phyloP scores from a whole-genome alignment of 2,329 filamentous ascomycete genomes.

The Cercospora berteroae region DNA sequence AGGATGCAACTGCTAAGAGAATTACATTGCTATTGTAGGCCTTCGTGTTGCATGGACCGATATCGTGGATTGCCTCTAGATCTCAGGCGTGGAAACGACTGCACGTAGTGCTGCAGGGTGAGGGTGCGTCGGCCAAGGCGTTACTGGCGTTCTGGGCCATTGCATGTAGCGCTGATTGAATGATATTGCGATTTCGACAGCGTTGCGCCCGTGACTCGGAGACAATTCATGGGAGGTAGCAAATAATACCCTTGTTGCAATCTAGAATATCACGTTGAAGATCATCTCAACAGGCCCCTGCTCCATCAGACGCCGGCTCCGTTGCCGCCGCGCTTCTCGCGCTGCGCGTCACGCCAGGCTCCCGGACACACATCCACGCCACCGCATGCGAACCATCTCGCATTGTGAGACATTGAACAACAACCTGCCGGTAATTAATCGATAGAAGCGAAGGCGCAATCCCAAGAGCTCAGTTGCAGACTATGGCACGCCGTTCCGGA shows the following conservation, averaged over 20 bases:
- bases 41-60: background rate
- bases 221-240: background rate
- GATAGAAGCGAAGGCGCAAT: background rate
- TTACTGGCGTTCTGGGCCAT: slow-evolving; percentile 1
- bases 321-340: background rate
- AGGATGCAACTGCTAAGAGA: slow-evolving; percentile 61
- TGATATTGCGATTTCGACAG: background rate
- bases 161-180: slow-evolving; percentile 1
- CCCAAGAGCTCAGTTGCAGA: background rate
- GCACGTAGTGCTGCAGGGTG: background rate
- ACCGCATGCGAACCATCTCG: background rate
- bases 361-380: background rate
- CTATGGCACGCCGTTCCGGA: slow-evolving; percentile 33
- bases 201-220: background rate
- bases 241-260: background rate
- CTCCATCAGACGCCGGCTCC: background rate
- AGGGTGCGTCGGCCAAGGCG: background rate
- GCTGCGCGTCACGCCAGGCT: background rate
- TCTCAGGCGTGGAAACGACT: background rate
- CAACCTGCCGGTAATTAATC: background rate
- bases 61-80: background rate
- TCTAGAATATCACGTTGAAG: background rate
- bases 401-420: background rate
- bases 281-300: background rate
- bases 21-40: background rate